Evolutionary conservation across 225 moss, liverwort and hornwort species (phyloP), one percentile per base, ranked within the genome.

Genomic region (Physcomitrellopsis africana): DNA sequence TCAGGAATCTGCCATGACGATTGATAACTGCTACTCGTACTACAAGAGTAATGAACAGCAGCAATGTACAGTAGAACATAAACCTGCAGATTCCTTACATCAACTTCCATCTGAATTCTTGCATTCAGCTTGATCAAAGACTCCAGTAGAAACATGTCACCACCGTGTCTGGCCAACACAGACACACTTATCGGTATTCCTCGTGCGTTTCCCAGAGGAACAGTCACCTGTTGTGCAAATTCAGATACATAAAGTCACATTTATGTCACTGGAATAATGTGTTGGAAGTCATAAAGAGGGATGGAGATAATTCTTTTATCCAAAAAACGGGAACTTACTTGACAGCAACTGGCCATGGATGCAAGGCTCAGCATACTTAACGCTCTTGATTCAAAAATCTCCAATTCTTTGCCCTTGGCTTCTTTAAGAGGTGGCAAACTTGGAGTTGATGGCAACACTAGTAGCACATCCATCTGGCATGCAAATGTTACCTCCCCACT

Each of bases 101-200:
- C 84, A 70, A 81, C 71, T 76, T 81, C 63, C 45, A 66, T 53
- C 63, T 84, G 79, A 63, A 87, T 55, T 16, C 65, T 81, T 64
- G 79, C 67, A 72, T 81, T 84, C 71, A 87, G 70, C 71, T 87
- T 84, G 59, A 84, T 68, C 60, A 84, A 23, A 57, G 87, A 74
- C 54, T 87, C 87, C 75, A 87, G 55, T 16, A 87, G 62, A 77
- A 84, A 87, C n/a, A 81, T 70, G 76, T 84, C 87, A 51, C 79
- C 87, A 29, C 87, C 87, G 18, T 68, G 74, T 87, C 81, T 79
- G 57, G 87, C 87, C 71, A 87, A 81, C 12, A 87, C 66, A 26
- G 87, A 84, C 42, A 87, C 74, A 63, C 87, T 84, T n/a, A 82
- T 74, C 27, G 87, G 87, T 77, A 87, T 80, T 59, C 84, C 84